phyloP scores from a whole-genome alignment of 1,284 basidiomycete species.

The Ceratobasidium sp. region DNA sequence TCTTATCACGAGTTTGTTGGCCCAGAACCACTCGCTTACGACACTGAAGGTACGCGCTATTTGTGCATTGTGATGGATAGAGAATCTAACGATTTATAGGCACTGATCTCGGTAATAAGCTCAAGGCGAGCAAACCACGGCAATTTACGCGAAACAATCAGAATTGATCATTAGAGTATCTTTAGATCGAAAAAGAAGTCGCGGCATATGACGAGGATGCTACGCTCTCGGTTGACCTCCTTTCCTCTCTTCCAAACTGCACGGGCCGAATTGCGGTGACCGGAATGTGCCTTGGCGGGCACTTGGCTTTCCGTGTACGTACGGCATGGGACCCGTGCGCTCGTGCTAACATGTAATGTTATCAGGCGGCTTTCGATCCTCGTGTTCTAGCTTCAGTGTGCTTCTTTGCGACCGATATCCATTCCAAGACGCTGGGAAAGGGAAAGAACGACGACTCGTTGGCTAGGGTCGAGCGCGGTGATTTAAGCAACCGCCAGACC shows the following conservation, averaged over 20 bases:
- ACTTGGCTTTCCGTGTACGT: conserved; percentile 68
- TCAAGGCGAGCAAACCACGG: conserved; percentile 63
- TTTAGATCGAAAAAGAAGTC: conserved; percentile 81
- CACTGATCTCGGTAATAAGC: conserved; percentile 87
- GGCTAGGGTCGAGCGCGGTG: conserved; percentile 70
- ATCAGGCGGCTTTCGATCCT: conserved; percentile 81
- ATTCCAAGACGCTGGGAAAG: conserved; percentile 84
- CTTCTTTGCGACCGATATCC: conserved; percentile 92
- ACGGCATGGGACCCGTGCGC: conserved; percentile 1
- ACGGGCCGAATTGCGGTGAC: conserved; percentile 90
- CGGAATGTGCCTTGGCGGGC: conserved; percentile 86
- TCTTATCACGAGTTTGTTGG: conserved; percentile 90
- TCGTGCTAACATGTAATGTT: background rate
- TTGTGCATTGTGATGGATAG: background rate
- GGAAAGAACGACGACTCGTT: conserved; percentile 81
- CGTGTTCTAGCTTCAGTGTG: conserved; percentile 86
- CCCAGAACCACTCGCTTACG: conserved; percentile 85
- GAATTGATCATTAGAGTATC: background rate
- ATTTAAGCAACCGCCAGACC: conserved; percentile 70
- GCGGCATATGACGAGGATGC: conserved; percentile 89
- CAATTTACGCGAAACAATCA: background rate
- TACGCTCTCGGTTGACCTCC: conserved; percentile 74
- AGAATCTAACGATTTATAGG: conserved; percentile 55
- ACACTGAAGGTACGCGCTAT: conserved; percentile 67
- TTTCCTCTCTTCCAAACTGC: conserved; percentile 76